Base-by-base conservation (phyloP, 2,329 filamentous ascomycete species). In the Ciborinia camelliae region DNA sequence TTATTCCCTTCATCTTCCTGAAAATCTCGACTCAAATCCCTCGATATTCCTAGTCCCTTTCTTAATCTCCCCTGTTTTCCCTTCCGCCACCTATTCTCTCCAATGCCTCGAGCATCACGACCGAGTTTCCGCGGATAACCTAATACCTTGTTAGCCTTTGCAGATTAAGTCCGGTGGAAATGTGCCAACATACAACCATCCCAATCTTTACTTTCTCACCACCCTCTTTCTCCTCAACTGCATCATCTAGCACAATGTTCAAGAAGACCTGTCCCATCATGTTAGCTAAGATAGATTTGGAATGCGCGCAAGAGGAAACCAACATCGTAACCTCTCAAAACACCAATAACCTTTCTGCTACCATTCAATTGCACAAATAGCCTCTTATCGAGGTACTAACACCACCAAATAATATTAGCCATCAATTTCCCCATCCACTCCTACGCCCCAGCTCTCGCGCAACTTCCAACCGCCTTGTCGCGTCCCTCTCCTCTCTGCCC, bases 381-480 rank as follows among this genome's bases (percentile, higher is more conserved):
- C 80, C 94, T 87, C 87, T 99, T 99, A 84, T 99, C 95, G 80
- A 99, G 92, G 80, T 99, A 99, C 95, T 99, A 74, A 58, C n/a
- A 60, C 28, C 37, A 23, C 28, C 65, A 20, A 26, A 47, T 41
- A 50, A 69, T 67, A 70, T 68, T 65, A 64, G 62, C 69, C 63
- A 67, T 74, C 74, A 68, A 79, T 93, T 92, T 86, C 96, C 97
- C 57, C 64, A 23, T 35, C 32, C 64, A 62, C 66, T 58, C 47
- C 10, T 1, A 20, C 26, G 10, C 4, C 30, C n/a, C 15, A 20
- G 15, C 8, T 35, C 35, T 68, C 55, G 61, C 69, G 50, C 41
- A 65, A 48, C 32, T 32, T 66, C 53, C 41, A 51, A 45, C 39
- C 30, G 30, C 28, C 54, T 48, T 55, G 64, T 67, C 65, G 66